These are phyloP conservation scores for Prunus dulcis DNA, from an alignment of 306 rosid species.

Conservation along the genomic window DNA sequence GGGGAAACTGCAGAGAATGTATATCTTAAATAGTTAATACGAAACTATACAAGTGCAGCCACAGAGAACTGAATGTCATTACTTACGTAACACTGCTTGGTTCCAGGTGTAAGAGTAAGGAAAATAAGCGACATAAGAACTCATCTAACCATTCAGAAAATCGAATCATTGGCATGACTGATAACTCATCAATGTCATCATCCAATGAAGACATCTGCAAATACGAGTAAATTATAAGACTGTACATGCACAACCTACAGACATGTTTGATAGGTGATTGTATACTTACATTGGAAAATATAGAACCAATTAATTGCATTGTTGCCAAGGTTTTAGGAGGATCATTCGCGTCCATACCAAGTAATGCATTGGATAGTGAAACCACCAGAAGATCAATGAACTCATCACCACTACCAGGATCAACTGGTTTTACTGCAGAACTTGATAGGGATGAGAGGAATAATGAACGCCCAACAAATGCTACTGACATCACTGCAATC, in stretches of 20 bases:
- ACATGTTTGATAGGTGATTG: conserved; percentile 4
- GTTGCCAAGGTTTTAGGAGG: conserved; percentile 99
- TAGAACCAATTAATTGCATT: conserved; percentile 93
- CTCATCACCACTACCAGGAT: conserved; percentile 55
- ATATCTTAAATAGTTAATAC: conserved; percentile 12
- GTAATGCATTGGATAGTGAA: conserved; percentile 93
- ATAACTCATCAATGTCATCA: conserved; percentile 65
- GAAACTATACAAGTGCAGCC: conserved; percentile 2
- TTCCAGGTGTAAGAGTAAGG: conserved; percentile 89
- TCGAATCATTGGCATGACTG: conserved; percentile 77
- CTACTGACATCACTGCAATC: conserved; percentile 95
- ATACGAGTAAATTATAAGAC: conserved; percentile 19
- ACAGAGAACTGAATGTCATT: conserved; percentile 17
- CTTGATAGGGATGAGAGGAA: conserved; percentile 68
- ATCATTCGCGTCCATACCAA: conserved; percentile 99
- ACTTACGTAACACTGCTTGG: conserved; percentile 93
- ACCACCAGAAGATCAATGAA: conserved; percentile 78
- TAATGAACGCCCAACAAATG: conserved; percentile 94
- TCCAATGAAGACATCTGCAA: conserved; percentile 84
- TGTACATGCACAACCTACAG: not conserved
- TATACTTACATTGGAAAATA: conserved; percentile 86
- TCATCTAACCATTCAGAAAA: conserved; percentile 99
- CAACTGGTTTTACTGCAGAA: conserved; percentile 45
- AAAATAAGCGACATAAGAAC: conserved; percentile 93
- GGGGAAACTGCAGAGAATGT: not conserved